A percentile compares a stretch with the other conserved stretches of the same genome.
Evolutionary conservation across 176 grass and related monocot genomes (phyloP).

Genomic region (Dactylis glomerata): DNA sequence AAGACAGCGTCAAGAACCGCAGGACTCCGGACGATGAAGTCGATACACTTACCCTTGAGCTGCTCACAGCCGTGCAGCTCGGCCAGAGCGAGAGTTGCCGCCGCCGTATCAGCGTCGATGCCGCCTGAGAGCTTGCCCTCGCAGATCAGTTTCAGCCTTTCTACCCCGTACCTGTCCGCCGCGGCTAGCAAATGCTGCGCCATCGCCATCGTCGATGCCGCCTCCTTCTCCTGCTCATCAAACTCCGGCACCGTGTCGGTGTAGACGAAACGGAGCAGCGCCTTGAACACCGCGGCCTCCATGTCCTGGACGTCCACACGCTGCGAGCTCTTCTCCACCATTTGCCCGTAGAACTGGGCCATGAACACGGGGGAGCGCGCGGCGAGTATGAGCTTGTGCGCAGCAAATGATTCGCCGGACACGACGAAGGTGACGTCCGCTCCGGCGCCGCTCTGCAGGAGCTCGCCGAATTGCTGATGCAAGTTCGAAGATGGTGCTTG

Average conservation of each 20-base stretch:
- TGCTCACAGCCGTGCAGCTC: slow-evolving; percentile 17
- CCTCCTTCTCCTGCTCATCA: neutral
- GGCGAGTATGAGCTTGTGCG: neutral
- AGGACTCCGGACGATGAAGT: neutral
- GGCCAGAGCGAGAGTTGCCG: slow-evolving; percentile 1
- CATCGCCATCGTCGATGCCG: neutral
- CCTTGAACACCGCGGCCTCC: slow-evolving; percentile 9
- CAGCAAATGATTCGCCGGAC: neutral
- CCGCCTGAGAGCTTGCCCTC: neutral
- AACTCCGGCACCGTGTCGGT: neutral
- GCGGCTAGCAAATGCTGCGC: slow-evolving; percentile 26
- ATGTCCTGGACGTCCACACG: slow-evolving; percentile 17
- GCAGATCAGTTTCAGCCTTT: slow-evolving; percentile 12
- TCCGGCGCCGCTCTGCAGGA: neutral
- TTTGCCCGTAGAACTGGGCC: neutral
- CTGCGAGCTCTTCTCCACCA: neutral
- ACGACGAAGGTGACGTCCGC: neutral
- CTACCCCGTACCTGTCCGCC: slow-evolving; percentile 23
- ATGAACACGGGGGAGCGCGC: neutral
- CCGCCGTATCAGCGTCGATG: neutral
- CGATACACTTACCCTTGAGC: slow-evolving; percentile 22
- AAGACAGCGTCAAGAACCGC: slow-evolving; percentile 20
- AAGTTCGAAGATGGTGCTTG: neutral
- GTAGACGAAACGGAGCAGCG: slow-evolving; percentile 33
- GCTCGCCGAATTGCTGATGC: neutral